A percentile compares a stretch with the other conserved stretches of the same genome.
These are phyloP conservation scores for Camelina neglecta DNA, from an alignment of 345 rosid species.

Conservation along the genomic window DNA sequence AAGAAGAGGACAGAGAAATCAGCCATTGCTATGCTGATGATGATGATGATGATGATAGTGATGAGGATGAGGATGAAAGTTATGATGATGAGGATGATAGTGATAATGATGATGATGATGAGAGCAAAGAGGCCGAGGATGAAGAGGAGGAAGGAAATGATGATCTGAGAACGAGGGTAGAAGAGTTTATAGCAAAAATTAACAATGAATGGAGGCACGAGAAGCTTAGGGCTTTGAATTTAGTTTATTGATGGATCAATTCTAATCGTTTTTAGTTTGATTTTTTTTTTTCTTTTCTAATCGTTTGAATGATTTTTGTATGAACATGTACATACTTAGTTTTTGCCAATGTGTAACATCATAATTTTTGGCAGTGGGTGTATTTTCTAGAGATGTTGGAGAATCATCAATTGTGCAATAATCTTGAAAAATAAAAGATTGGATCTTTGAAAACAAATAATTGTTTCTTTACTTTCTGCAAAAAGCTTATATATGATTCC, in stretches of 20 bases:
- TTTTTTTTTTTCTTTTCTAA: not conserved
- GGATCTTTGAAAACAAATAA: not conserved
- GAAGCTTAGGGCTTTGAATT: constrained; percentile 37
- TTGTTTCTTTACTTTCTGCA: not conserved
- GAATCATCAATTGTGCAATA: not conserved
- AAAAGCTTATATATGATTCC: constrained; percentile 1
- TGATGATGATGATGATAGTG: not conserved
- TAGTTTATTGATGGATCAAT: constrained; percentile 23
- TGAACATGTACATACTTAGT: constrained; percentile 3
- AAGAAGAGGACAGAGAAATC: constrained; percentile 25
- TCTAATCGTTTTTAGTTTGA: not conserved
- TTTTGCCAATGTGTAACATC: constrained; percentile 6
- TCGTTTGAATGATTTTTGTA: constrained; percentile 9
- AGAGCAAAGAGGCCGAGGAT: not conserved
- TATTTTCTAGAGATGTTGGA: not conserved
- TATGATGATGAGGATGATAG: not conserved
- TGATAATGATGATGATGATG: not conserved
- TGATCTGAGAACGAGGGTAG: constrained; percentile 62
- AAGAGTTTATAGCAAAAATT: constrained; percentile 63
- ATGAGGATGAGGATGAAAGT: not conserved
- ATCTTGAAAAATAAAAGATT: not conserved
- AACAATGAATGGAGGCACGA: constrained; percentile 68
- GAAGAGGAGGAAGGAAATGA: constrained; percentile 45
- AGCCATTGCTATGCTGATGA: constrained; percentile 3
- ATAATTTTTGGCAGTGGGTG: not conserved